phyloP scores from a whole-genome alignment of 2,329 filamentous ascomycete species.

The Cucurbitaria berberidis region DNA sequence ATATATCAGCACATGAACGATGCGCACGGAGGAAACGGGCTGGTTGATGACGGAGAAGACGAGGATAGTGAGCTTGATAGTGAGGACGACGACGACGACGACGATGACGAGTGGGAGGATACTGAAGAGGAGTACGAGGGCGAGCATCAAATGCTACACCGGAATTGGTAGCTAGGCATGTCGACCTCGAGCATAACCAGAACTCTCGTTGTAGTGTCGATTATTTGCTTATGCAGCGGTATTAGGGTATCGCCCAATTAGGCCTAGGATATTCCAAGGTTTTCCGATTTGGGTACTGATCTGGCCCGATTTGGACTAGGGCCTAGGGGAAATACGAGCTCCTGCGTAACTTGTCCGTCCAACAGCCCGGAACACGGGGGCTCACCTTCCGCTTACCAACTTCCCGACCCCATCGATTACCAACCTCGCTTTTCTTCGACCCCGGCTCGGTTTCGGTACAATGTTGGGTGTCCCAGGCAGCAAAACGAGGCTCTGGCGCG shows the following conservation, averaged over 20 bases:
- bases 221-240: too few species aligned
- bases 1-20: conserved; percentile 17
- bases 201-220: not conserved
- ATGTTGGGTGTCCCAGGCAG: not conserved
- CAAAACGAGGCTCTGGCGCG: not conserved
- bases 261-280: too few species aligned
- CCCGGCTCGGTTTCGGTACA: not conserved
- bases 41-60: not conserved
- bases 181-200: not conserved
- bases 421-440: not conserved
- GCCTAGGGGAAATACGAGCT: too few species aligned
- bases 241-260: too few species aligned
- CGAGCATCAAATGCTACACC: not conserved
- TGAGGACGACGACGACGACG: not conserved
- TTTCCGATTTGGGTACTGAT: too few species aligned
- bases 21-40: conserved; percentile 8
- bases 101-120: conserved; percentile 1
- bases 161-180: not conserved
- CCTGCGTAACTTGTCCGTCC: too few species aligned
- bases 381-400: not conserved
- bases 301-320: too few species aligned
- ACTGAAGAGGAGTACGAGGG: not conserved
- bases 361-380: not conserved
- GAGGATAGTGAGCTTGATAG: not conserved
- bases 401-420: not conserved